Conservation (phyloP, 2,329 filamentous ascomycete species). For the Sclerotinia minor region DNA sequence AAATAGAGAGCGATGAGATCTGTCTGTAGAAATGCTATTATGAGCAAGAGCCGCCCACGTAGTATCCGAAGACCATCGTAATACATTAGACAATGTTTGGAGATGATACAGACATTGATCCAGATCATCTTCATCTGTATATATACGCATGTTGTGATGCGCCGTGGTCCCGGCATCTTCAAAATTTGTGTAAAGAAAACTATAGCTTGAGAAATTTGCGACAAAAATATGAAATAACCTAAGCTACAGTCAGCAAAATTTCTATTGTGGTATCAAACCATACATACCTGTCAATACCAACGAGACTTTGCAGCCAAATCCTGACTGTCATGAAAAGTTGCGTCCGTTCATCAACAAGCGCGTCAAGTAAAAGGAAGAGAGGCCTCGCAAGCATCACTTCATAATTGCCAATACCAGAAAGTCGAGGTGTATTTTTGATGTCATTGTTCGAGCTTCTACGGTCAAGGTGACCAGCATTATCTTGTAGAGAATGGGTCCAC, state of each 20-base stretch:
- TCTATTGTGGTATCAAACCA: not conserved
- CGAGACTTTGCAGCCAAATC: conserved; percentile 72
- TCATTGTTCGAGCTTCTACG: conserved; percentile 48
- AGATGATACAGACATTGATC: conserved; percentile 79
- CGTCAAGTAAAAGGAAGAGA: conserved; percentile 78
- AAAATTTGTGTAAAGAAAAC: conserved; percentile 49
- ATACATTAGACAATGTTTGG: conserved; percentile 69
- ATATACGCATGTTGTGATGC: conserved; percentile 39
- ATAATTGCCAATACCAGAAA: conserved; percentile 61
- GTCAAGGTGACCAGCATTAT: conserved; percentile 49
- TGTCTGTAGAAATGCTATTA: conserved; percentile 53
- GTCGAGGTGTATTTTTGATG: conserved; percentile 44
- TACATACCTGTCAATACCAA: conserved; percentile 62
- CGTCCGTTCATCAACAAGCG: conserved; percentile 68
- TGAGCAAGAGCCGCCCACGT: conserved; percentile 71
- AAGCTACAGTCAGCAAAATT: conserved; percentile 31
- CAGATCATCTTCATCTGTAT: conserved; percentile 64
- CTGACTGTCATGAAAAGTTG: conserved; percentile 76
- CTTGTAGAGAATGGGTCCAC: conserved; percentile 77
- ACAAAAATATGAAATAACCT: conserved; percentile 64
- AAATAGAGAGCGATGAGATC: conserved; percentile 48
- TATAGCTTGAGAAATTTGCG: conserved; percentile 56
- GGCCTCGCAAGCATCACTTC: conserved; percentile 77
- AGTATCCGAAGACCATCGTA: conserved; percentile 66
- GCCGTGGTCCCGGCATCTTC: conserved; percentile 30